Evolutionary conservation across 768 basidiomycete species (phyloP).

Genomic region (Pulveroboletus ravenelii): DNA sequence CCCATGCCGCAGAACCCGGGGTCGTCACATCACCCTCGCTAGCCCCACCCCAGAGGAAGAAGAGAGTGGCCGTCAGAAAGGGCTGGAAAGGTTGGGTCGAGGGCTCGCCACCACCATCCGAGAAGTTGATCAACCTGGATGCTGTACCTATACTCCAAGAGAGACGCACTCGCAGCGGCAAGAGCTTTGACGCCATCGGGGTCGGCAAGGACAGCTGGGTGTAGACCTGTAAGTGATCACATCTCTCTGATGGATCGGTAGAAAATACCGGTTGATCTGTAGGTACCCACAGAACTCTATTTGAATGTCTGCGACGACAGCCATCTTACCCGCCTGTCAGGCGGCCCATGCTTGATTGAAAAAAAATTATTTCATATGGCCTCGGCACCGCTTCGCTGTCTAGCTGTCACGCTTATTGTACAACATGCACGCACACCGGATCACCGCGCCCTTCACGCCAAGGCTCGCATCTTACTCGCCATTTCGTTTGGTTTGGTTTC

Average conservation of each 20-base stretch:
- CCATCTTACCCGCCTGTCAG: not conserved
- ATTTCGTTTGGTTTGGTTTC: conserved; percentile 16
- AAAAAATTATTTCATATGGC: conserved; percentile 9
- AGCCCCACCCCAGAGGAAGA: conserved; percentile 46
- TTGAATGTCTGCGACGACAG: not conserved
- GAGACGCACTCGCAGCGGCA: conserved; percentile 76
- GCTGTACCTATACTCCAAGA: conserved; percentile 65
- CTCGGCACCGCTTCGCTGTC: conserved; percentile 10
- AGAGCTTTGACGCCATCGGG: conserved; percentile 78
- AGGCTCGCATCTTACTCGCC: conserved; percentile 19
- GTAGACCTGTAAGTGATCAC: conserved; percentile 42
- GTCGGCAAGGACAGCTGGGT: conserved; percentile 78
- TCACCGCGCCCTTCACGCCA: conserved; percentile 10
- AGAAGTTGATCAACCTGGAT: conserved; percentile 80
- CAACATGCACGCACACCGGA: conserved; percentile 22
- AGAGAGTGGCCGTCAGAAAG: conserved; percentile 61
- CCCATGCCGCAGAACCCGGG: conserved; percentile 30
- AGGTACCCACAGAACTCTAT: conserved; percentile 1
- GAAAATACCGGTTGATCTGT: conserved; percentile 37
- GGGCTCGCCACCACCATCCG: conserved; percentile 74
- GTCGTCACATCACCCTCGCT: conserved; percentile 17
- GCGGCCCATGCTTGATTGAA: conserved; percentile 4
- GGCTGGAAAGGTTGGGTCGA: conserved; percentile 93
- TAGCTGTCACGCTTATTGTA: conserved; percentile 21
- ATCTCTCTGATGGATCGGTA: conserved; percentile 42